Evolutionary conservation across 2,329 filamentous ascomycete genomes (phyloP), one percentile per base, ranked within the genome.

Genomic region (Penicillium sp.): DNA sequence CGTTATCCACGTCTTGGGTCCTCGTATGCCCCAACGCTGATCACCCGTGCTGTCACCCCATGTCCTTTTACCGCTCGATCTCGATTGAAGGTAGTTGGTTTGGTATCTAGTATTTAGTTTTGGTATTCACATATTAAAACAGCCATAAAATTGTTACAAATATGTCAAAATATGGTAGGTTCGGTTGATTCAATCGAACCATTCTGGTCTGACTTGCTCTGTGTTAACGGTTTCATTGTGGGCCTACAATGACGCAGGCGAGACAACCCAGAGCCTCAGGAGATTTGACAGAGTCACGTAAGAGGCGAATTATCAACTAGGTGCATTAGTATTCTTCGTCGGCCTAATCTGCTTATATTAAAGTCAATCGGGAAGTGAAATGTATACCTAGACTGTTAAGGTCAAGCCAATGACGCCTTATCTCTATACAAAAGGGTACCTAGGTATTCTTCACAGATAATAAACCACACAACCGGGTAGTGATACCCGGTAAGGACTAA

Each of bases 401-500:
- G 43, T 46, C 14, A 34, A 42, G 48, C 38, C 20, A 18, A 32
- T 43, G 29, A 50, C 20, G 16, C 18, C 49, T 44, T 51, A 31
- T 44, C 38, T 22, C 7, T 8, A 34, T 38, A 20, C 22, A 32
- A 20, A 13, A 24, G 9, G 16, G 11, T n/a, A n/a, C n/a, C n/a
- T n/a, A n/a, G n/a, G n/a, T 24, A 31, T 52, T 53, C 52, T 43
- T 50, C 52, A 54, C 13, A 31, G 16, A 31, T 32, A 24, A 45
- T 26, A 22, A 22, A 34, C 43, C 13, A 47, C 32, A 16, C 24
- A 13, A 39, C 14, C 16, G 51, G 51, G 13, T 42, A 32, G 31
- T 13, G 13, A 26, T 48, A 24, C 32, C 43, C 37, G 37, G 18
- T 26, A 31, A n/a, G 26, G 20, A 35, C 3, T 26, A 40, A 40